Percentiles rank a stretch among this genome's conserved stretches.
These are phyloP conservation scores for Phialophora expanda DNA, from an alignment of 2,329 filamentous ascomycete species.

Conservation along the genomic window DNA sequence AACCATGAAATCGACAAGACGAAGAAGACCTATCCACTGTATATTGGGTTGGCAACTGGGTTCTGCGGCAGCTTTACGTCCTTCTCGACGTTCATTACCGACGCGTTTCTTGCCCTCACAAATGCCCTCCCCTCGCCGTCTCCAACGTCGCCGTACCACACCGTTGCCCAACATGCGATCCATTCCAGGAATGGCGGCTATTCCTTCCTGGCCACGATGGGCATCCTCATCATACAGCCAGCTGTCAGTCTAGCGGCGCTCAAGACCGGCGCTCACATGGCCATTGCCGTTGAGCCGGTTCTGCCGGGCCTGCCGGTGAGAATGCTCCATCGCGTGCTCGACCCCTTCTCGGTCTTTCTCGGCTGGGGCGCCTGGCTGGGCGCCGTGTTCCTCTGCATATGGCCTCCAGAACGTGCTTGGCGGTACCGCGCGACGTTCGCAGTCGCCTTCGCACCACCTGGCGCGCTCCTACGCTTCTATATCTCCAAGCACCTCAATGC, in stretches of 20 bases:
- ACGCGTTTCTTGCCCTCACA: slow-evolving; percentile 74
- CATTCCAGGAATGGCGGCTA: slow-evolving; percentile 57
- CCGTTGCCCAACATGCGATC: slow-evolving; percentile 13
- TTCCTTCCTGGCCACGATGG: slow-evolving; percentile 75
- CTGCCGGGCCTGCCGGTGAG: slow-evolving; percentile 64
- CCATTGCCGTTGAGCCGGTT: slow-evolving; percentile 61
- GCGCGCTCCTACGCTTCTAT: slow-evolving; percentile 74
- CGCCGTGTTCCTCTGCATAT: slow-evolving; percentile 68
- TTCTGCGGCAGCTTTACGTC: slow-evolving; percentile 86
- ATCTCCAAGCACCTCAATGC: slow-evolving; percentile 70
- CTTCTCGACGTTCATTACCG: slow-evolving; percentile 80
- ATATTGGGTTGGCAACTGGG: slow-evolving; percentile 79
- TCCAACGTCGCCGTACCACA: background rate
- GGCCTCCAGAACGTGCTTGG: slow-evolving; percentile 69
- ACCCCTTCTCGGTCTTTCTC: slow-evolving; percentile 65
- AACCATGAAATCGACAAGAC: slow-evolving; percentile 42
- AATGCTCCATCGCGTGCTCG: slow-evolving; percentile 63
- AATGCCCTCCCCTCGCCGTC: slow-evolving; percentile 61
- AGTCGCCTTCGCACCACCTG: slow-evolving; percentile 76
- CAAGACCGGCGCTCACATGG: slow-evolving; percentile 72
- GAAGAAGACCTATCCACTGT: slow-evolving; percentile 83
- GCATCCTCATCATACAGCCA: slow-evolving; percentile 71
- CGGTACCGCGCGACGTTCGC: slow-evolving; percentile 72
- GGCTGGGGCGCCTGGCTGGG: slow-evolving; percentile 74
- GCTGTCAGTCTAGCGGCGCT: slow-evolving; percentile 70